Evolutionary conservation across 2,329 filamentous ascomycete species (phyloP), one percentile per base, ranked within the genome.

Genomic region (Blastomyces emzantsi): DNA sequence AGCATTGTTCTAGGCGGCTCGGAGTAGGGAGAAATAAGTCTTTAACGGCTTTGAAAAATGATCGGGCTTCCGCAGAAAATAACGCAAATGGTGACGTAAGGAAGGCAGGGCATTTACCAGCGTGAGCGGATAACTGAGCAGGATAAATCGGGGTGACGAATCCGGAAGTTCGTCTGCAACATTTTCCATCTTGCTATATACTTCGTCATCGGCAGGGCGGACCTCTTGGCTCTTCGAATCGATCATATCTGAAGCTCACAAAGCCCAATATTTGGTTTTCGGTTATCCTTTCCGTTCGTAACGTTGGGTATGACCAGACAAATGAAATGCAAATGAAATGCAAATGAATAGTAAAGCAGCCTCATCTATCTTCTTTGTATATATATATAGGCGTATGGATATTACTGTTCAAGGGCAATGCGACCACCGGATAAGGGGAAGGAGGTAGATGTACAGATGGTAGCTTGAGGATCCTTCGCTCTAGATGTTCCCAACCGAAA

Each of bases 401-500:
- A 36, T 56, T 39, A 39, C 19, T 56, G 9, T 56, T 39, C 30
- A n/a, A 13, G 36, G 56, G 17, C 36, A 43, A 28, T 19, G 33
- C 6, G 25, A 28, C 9, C 11, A 33, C 22, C 6, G 33, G 55
- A 64, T 64, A 66, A 60, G 66, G 61, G 62, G 43, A 41, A 82
- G 87, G 11, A 36, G 30, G 30, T 13, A 39, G 52, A 22, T 22
- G 78, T 89, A 97, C 94, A 97, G 70, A 99, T 96, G 66, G 95
- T 87, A 66, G 92, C 94, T 80, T 97, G 91, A 0, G 92, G 89
- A 57, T 88, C 87, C 74, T 88, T 93, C 61, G 91, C 87, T 68
- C 94, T 83, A 43, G 92, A 97, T 1, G 94, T 97, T 33, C 88
- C 86, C 36, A 99, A 83, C 60, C 94, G 90, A 80, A 99, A 99